Base-by-base conservation (phyloP, 345 rosid genomes). In the Syzygium oleosum region DNA sequence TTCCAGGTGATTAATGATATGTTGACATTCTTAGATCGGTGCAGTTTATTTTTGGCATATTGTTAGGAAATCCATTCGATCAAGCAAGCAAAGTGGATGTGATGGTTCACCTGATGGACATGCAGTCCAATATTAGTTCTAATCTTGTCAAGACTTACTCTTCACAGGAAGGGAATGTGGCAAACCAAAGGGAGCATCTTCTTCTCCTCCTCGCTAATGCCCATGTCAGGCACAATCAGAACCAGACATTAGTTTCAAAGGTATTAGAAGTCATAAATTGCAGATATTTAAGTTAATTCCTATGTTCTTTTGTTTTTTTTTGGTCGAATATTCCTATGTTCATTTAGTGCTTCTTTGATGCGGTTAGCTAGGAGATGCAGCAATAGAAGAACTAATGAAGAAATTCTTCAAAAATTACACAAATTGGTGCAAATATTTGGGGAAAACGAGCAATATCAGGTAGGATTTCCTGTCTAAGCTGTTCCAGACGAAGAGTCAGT, bases 181-280 rank as follows among this genome's bases (percentile, higher is more conserved):
- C 97, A 85, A 97, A 97, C 88, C 99, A 97, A 90, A 94, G 98
- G 93, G 99, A 97, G 92, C 98, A 97, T 94, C 89, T 97, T 84
- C 92, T 96, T 90, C 94, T 97, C 87, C 98, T 97, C 56, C 94
- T 97, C 84, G 97, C 99, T 86, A 96, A 95, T 89, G 85, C 89
- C 88, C 93, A 93, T 51, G 90, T 89, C 88, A 93, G 98, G 86
- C 95, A 93, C 86, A 92, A 91, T 90, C 91, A 91, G 84, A 94
- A 94, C 90, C 95, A 92, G 88, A 46, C 92, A 79, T 85, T 94
- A 78, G 78, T 87, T 87, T 68, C 90, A 4, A 95, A 95, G 97
- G 99, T 97, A 73, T 88, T 89, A 87, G 87, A 85, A 65, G 65
- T 55, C 52, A 23, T 53, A 31, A 29, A 12, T 56, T 80, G 55